Base-by-base conservation (phyloP, 768 basidiomycete species). In the Mrakia blollopis region DNA sequence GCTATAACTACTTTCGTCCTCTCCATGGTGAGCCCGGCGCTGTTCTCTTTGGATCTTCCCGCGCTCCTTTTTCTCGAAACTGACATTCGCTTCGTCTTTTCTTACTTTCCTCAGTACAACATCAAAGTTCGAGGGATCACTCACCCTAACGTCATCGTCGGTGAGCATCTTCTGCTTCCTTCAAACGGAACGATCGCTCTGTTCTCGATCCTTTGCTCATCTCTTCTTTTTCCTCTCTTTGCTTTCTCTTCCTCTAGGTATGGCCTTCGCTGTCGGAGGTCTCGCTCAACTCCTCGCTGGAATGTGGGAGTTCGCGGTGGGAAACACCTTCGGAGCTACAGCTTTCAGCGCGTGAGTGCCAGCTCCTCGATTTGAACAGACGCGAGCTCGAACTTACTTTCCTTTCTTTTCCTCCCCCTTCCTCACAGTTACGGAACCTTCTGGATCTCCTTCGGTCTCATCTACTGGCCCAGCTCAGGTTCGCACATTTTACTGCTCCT, bases 231-330 rank as follows among this genome's bases (percentile, higher is more conserved):
- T 7, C 57, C 92, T 93, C n/a, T n/a, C n/a, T n/a, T n/a, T n/a
- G n/a, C 76, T 88, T 89, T 39, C 88, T 93, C 68, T 87, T 93
- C 69, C 7, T 9, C 47, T 21, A 50, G 94, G 92, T 71, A 93
- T 95, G 92, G 92, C 92, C 35, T 81, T 92, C 79, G 91, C 89
- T 83, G 88, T 88, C 78, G 94, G 93, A 79, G 94, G 94, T 78
- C 89, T 94, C 44, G 90, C 87, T 18, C 94, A 95, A 82, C 86
- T 95, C 65, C 85, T 94, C 54, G 93, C 93, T 41, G 94, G 94
- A 60, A 92, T 94, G 90, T 93, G 92, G 92, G 90, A 90, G 83
- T 90, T 90, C 67, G 75, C 72, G 2, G 30, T 39, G 50, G 79
- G 79, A 63, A 79, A 92, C 79, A 85, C 84, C 0, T 91, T 92